Base-by-base conservation (phyloP, 1,284 basidiomycete genomes). In the Termitomyces sp. region DNA sequence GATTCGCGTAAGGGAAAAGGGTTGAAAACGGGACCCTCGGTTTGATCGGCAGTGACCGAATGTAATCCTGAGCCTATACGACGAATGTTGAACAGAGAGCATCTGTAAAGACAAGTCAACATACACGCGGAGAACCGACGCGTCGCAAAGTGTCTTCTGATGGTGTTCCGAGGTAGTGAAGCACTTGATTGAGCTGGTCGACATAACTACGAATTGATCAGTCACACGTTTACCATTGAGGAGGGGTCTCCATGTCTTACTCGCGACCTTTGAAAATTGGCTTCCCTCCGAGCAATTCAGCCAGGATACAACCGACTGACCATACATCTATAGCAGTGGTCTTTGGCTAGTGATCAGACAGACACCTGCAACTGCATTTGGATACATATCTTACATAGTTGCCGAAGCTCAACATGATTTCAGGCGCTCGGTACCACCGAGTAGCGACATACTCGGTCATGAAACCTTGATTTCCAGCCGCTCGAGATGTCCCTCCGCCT, bases 401-500 rank as follows among this genome's bases (percentile, higher is more conserved):
- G 42, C 93, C 93, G 65, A 97, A 97, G 71, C 90, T 94, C 63
- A 98, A 71, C 95, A 98, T 98, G 70, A 98, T 97, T 74, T 98
- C 94, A 0, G 95, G 95, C 17, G 94, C 94, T 50, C 94, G 81
- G 70, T 98, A 98, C 95, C 94, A 98, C 55, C 94, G 80, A 9
- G 94, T 98, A n/a, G 94, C 94, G 31, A 97, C 94, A 70, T 94
- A 97, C 73, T 99, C 97, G 0, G 97, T 99, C 97, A 99, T 99
- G 75, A 99, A 98, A 0, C 95, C 94, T 63, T 94, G 93, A 65
- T 92, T 92, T 36, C 87, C 88, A 12, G 83, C 82, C 0, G 79
- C 77, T 62, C 79, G 82, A 44, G 81, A 81, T 54, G 85, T 79
- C 52, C 86, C 79, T 50, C 83, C 82, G 3, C 88, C 92, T 52